phyloP scores from a whole-genome alignment of 2,329 filamentous ascomycete species.

The Pseudogymnoascus sp. region DNA sequence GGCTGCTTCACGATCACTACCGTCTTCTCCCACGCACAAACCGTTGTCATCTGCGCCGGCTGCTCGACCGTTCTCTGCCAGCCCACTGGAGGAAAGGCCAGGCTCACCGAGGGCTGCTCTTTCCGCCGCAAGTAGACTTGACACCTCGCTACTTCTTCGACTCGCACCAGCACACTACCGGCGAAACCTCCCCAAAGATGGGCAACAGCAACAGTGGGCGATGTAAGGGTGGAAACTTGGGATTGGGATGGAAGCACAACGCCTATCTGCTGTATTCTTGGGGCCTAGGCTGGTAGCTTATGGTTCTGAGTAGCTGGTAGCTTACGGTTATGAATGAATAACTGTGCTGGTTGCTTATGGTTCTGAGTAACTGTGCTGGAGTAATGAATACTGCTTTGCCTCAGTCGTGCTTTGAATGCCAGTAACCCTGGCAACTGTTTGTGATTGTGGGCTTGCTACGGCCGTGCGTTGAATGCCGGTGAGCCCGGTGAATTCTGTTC shows the following conservation, averaged over 20 bases:
- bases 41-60: constrained; percentile 98
- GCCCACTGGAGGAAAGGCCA: constrained; percentile 97
- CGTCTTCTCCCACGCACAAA: constrained; percentile 99
- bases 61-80: constrained; percentile 99
- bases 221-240: constrained; percentile 6
- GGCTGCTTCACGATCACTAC: constrained; percentile 99
- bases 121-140: constrained; percentile 98
- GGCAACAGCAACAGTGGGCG: constrained; percentile 5
- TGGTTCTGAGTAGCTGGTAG: constrained; percentile 2
- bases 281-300: constrained; percentile 7
- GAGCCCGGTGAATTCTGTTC: neutral
- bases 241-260: neutral
- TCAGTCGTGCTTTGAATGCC: constrained; percentile 2
- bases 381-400: constrained; percentile 1
- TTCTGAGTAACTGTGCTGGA: constrained; percentile 6
- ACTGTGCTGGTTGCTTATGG: constrained; percentile 3
- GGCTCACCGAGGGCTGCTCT: constrained; percentile 98
- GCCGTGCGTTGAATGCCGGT: neutral
- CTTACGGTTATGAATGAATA: constrained; percentile 6
- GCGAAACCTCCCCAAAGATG: constrained; percentile 7
- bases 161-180: constrained; percentile 20
- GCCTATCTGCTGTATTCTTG: constrained; percentile 8
- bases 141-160: constrained; percentile 34
- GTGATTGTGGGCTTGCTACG: neutral
- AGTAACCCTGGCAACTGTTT: neutral